phyloP scores from a whole-genome alignment of 768 basidiomycete genomes.

The Tubosaeta sp. region DNA sequence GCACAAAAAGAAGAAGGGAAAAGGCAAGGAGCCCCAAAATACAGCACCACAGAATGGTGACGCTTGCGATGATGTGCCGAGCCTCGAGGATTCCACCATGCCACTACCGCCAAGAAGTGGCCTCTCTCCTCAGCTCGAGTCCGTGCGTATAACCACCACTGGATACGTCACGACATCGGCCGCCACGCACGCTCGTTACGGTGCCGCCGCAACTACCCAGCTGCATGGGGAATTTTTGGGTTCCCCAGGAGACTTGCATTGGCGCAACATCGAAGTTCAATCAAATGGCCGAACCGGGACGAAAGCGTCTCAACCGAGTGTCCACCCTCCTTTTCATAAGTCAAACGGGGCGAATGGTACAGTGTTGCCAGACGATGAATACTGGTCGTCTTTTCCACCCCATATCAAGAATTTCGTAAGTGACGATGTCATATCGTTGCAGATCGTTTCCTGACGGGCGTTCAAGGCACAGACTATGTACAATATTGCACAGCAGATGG shows the following conservation, averaged over 20 bases:
- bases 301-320: conserved; percentile 17
- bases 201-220: conserved; percentile 30
- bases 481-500: conserved; percentile 65
- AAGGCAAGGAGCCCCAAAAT: conserved; percentile 30
- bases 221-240: conserved; percentile 58
- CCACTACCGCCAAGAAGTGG: conserved; percentile 27
- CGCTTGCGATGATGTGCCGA: conserved; percentile 20
- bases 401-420: conserved; percentile 69
- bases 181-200: conserved; percentile 29
- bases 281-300: conserved; percentile 22
- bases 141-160: conserved; percentile 44
- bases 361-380: conserved; percentile 50
- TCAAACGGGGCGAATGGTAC: conserved; percentile 19
- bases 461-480: conserved; percentile 61
- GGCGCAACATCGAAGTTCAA: conserved; percentile 35
- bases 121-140: conserved; percentile 46
- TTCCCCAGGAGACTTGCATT: conserved; percentile 59
- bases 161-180: conserved; percentile 39
- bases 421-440: conserved; percentile 22
- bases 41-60: conserved; percentile 12
- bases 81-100: conserved; percentile 21
- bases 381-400: conserved; percentile 65
- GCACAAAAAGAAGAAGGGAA: conserved; percentile 46
- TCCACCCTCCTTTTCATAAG: conserved; percentile 21
- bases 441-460: conserved; percentile 28